A percentile compares a stretch with the other conserved stretches of the same genome.
Evolutionary conservation across 2,329 filamentous ascomycete genomes (phyloP).

Genomic region (Ophiostoma novo-ulmi): DNA sequence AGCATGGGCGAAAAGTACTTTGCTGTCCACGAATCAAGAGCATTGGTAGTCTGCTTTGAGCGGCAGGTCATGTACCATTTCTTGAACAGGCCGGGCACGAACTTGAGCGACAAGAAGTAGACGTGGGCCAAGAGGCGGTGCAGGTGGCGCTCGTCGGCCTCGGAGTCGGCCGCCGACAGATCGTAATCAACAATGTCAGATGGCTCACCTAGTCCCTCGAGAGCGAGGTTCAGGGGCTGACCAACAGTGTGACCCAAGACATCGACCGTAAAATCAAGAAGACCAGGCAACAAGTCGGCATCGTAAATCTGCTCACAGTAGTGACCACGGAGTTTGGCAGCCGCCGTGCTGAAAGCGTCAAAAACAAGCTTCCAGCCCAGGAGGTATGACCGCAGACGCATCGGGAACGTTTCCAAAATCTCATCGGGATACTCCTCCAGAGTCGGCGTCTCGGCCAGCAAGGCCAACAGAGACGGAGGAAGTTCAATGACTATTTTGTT

Average conservation of each 20-base stretch:
- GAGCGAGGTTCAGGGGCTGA: conserved; percentile 67
- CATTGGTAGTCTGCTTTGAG: conserved; percentile 71
- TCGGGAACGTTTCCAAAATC: conserved; percentile 62
- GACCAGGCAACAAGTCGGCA: conserved; percentile 59
- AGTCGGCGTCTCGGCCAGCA: conserved; percentile 73
- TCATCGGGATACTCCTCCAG: conserved; percentile 62
- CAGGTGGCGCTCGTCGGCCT: conserved; percentile 62
- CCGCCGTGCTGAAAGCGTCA: conserved; percentile 72
- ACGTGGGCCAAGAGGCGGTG: conserved; percentile 81
- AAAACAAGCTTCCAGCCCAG: conserved; percentile 87
- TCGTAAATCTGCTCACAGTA: conserved; percentile 77
- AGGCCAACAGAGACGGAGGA: conserved; percentile 77
- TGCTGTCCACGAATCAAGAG: conserved; percentile 79
- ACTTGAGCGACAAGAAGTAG: conserved; percentile 75
- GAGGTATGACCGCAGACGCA: conserved; percentile 70
- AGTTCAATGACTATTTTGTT: conserved; percentile 53
- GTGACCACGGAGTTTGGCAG: conserved; percentile 74
- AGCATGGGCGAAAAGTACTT: conserved; percentile 73
- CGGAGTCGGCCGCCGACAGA: conserved; percentile 48
- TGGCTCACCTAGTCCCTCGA: conserved; percentile 52
- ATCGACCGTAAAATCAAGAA: conserved; percentile 78
- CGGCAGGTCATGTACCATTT: conserved; percentile 78
- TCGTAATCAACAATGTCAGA: conserved; percentile 54
- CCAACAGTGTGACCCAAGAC: conserved; percentile 74
- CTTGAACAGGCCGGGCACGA: conserved; percentile 73